phyloP scores from a whole-genome alignment of 257 asterid species.

The Solanum pinnatisectum region DNA sequence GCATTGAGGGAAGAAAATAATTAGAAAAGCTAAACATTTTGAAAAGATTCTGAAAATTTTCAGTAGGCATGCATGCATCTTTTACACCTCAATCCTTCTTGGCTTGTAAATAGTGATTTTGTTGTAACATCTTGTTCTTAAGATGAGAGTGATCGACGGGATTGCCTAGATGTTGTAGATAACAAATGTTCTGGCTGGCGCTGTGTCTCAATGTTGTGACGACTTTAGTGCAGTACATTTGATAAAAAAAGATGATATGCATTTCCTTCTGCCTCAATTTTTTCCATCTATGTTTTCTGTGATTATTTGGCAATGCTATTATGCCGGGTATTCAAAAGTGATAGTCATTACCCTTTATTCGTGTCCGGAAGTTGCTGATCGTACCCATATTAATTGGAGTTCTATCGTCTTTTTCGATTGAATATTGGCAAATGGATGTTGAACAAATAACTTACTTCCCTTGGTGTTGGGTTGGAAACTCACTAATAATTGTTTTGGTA shows the following conservation, averaged over 20 bases:
- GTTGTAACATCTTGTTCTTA: background rate
- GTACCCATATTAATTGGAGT: background rate
- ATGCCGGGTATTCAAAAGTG: background rate
- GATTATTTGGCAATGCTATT: background rate
- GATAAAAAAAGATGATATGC: background rate
- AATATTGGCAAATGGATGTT: background rate
- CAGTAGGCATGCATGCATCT: background rate
- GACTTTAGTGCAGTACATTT: background rate
- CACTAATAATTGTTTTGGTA: background rate
- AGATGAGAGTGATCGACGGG: background rate
- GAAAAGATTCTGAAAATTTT: background rate
- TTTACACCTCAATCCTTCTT: background rate
- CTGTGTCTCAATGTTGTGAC: background rate
- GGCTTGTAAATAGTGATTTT: background rate
- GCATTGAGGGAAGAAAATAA: constrained; percentile 29
- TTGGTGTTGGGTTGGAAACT: background rate
- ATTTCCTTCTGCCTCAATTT: background rate
- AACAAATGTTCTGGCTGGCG: background rate
- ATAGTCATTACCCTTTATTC: background rate
- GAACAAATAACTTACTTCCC: background rate
- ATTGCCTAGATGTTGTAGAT: background rate
- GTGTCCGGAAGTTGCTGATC: background rate
- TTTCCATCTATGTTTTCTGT: background rate
- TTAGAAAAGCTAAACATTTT: background rate
- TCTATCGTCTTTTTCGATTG: background rate